These are phyloP conservation scores for Alternaria novae-zelandiae DNA, from an alignment of 2,329 filamentous ascomycete genomes.

Conservation along the genomic window DNA sequence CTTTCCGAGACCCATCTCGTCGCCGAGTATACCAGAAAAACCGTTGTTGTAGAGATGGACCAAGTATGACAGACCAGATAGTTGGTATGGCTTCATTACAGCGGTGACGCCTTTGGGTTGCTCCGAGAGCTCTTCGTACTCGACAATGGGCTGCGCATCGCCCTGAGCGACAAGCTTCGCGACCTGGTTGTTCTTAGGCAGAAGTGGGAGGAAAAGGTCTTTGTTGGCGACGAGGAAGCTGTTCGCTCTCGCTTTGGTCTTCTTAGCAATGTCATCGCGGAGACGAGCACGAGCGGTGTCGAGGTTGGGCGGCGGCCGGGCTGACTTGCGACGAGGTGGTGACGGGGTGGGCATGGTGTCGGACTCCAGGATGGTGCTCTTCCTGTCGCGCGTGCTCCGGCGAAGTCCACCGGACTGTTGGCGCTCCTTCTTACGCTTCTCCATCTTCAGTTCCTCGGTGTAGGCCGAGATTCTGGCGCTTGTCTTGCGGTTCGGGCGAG, in stretches of 20 bases:
- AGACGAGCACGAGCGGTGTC: constrained; percentile 51
- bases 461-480: constrained; percentile 18
- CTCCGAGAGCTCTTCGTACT: constrained; percentile 50
- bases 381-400: constrained; percentile 32
- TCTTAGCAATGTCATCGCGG: constrained; percentile 50
- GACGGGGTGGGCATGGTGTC: constrained; percentile 32
- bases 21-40: constrained; percentile 94
- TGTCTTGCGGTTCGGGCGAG: constrained; percentile 16
- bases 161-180: constrained; percentile 43
- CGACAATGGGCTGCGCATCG: constrained; percentile 34
- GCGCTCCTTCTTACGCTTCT: constrained; percentile 27
- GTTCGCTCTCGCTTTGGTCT: constrained; percentile 54
- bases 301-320: constrained; percentile 25
- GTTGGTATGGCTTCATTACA: constrained; percentile 88
- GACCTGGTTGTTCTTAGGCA: constrained; percentile 54
- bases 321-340: constrained; percentile 14
- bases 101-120: constrained; percentile 58
- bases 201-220: constrained; percentile 55
- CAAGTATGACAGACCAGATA: constrained; percentile 99
- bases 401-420: constrained; percentile 20
- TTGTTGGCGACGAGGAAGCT: constrained; percentile 55
- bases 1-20: constrained; percentile 99
- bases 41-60: constrained; percentile 99
- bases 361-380: constrained; percentile 37
- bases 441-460: constrained; percentile 43